Base-by-base conservation (phyloP, 345 rosid genomes). In the Citrus unshiu region DNA sequence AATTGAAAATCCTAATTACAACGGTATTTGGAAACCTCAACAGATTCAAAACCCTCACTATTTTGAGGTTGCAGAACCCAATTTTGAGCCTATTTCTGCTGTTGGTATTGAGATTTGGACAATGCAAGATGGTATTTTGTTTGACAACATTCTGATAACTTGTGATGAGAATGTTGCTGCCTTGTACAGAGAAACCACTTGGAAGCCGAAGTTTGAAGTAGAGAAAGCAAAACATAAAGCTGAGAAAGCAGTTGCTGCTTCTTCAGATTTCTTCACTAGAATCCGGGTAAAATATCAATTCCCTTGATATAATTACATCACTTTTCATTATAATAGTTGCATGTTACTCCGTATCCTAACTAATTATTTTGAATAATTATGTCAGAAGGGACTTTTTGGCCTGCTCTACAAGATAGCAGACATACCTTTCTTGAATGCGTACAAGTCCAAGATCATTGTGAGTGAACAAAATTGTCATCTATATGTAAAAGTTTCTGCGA, bases 71-170 rank as follows among this genome's bases (percentile, higher is more conserved):
- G 82, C 85, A 7, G 62, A 61, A 32, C 89, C 90, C 3, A 68
- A 90, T 27, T 86, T 90, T 69, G 91, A 88, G 77, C 91, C 91
- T 49, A 85, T 88, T 62, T 84, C 88, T 67, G 93, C 90, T 71
- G 64, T 88, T 70, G 93, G 90, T 4, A 85, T 90, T 73, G 93
- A 90, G 87, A 88, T 90, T 67, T 88, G 91, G 93, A 90, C 93
- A 61, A 88, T 88, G 93, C 91, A 90, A 72, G 90, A 86, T 79
- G 91, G 91, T 27, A 81, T 88, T 9, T 70, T 88, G 83, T 90
- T 88, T 69, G 90, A 87, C 74, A 86, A 90, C 58, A 78, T 90
- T 63, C 59, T 88, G 84, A 86, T 90, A 58, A 66, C 90, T 12
- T 79, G 78, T 21, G 80, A 81, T 9, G 91, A 88, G 82, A 83